phyloP scores from a whole-genome alignment of 495 filamentous ascomycete species.

The Astrocystis sublimbata region DNA sequence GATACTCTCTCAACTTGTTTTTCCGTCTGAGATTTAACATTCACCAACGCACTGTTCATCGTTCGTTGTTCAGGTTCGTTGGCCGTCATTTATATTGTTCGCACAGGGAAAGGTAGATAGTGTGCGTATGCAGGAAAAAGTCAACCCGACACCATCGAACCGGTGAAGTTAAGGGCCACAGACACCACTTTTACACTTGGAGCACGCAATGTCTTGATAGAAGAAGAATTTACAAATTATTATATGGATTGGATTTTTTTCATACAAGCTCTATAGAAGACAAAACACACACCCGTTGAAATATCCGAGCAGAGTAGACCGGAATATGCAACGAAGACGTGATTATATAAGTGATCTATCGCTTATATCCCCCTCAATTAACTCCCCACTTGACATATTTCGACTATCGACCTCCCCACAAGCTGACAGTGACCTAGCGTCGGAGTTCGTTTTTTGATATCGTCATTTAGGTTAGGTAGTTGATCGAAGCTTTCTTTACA shows the following conservation, averaged over 20 bases:
- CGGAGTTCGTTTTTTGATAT: neutral
- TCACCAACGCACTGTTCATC: too few relatives aligned
- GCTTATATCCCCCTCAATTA: neutral
- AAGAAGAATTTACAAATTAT: neutral
- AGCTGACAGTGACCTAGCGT: neutral
- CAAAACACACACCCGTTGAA: neutral
- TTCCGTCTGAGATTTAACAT: too few relatives aligned
- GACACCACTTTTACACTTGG: neutral
- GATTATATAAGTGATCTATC: neutral
- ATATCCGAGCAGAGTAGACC: neutral
- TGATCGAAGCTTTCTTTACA: neutral
- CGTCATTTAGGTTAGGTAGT: neutral
- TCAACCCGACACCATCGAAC: too few relatives aligned
- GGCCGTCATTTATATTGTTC: too few relatives aligned
- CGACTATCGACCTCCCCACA: slow-evolving; percentile 11
- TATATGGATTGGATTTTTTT: neutral
- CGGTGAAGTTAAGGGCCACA: neutral
- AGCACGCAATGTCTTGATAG: too few relatives aligned
- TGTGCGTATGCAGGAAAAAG: too few relatives aligned
- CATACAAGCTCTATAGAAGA: slow-evolving; percentile 11
- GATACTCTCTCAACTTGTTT: too few relatives aligned
- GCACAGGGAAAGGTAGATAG: too few relatives aligned
- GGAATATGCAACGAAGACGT: neutral
- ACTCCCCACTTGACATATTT: slow-evolving; percentile 1
- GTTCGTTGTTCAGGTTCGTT: too few relatives aligned